Conservation (phyloP, 2,329 filamentous ascomycete species). For the Colletotrichum australisinense region DNA sequence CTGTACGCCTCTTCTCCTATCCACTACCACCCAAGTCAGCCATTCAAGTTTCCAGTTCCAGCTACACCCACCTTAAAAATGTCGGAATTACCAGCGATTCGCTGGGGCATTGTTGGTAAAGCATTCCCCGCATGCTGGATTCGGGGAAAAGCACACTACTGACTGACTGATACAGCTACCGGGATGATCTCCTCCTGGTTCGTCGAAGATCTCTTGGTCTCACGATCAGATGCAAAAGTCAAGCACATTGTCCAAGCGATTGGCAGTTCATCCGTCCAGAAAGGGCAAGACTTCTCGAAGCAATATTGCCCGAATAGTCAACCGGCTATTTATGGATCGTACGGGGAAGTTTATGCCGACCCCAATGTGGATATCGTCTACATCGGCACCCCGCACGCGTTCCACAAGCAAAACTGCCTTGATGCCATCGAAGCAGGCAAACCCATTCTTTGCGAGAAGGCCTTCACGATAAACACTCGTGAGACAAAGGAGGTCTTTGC, state of each 20-base stretch:
- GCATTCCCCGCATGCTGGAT: not conserved
- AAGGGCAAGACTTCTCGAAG: conserved; percentile 51
- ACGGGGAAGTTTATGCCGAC: conserved; percentile 53
- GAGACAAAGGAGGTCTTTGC: conserved; percentile 53
- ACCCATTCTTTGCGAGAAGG: conserved; percentile 58
- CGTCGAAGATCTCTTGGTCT: conserved; percentile 52
- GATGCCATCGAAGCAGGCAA: conserved; percentile 56
- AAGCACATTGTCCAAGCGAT: conserved; percentile 56
- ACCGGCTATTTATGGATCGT: conserved; percentile 51
- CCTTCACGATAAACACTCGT: conserved; percentile 53
- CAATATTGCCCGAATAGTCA: conserved; percentile 42
- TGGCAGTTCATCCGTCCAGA: conserved; percentile 52
- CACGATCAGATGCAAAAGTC: conserved; percentile 48
- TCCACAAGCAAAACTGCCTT: conserved; percentile 56
- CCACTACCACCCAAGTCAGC: too few relatives aligned
- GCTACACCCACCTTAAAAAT: not conserved
- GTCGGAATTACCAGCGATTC: conserved; percentile 38
- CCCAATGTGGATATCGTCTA: conserved; percentile 57
- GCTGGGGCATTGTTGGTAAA: conserved; percentile 47
- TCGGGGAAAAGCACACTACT: not conserved
- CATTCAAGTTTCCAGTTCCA: too few relatives aligned
- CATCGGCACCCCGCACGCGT: conserved; percentile 57
- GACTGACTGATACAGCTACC: conserved; percentile 39
- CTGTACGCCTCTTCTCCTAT: too few relatives aligned
- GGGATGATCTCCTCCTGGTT: conserved; percentile 57